A percentile compares a stretch with the other conserved stretches of the same genome.
phyloP scores from a whole-genome alignment of 768 basidiomycete species.

The Calocybe indica region DNA sequence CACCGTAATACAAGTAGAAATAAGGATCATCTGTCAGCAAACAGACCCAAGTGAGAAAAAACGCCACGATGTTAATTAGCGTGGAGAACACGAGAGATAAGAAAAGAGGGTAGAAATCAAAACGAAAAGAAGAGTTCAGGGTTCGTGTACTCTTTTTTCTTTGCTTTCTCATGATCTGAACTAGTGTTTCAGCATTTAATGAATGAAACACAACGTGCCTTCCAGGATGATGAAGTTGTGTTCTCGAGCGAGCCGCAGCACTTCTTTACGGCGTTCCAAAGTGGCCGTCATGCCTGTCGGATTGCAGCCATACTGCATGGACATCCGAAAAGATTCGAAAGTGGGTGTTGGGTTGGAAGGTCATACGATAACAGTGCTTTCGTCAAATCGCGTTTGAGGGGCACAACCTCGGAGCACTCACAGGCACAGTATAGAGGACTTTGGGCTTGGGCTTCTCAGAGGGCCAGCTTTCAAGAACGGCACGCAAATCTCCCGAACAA shows the following conservation, averaged over 20 bases:
- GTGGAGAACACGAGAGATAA: not conserved
- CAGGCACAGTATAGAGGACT: constrained; percentile 73
- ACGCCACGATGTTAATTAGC: not conserved
- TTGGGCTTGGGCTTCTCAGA: constrained; percentile 60
- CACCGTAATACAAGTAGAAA: constrained; percentile 68
- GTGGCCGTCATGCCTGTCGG: constrained; percentile 76
- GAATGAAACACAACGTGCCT: constrained; percentile 34
- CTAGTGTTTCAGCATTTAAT: not conserved
- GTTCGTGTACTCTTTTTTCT: not conserved
- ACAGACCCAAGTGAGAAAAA: not conserved
- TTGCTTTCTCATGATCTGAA: not conserved
- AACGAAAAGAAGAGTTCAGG: not conserved
- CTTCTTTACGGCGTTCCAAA: constrained; percentile 57
- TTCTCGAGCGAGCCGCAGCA: constrained; percentile 61
- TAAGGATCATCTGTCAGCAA: constrained; percentile 68
- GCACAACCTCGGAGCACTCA: constrained; percentile 23
- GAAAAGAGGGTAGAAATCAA: not conserved
- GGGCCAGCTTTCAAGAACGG: constrained; percentile 67
- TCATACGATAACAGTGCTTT: not conserved
- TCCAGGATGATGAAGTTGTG: constrained; percentile 79
- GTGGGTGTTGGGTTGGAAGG: no score
- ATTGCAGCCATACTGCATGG: constrained; percentile 70
- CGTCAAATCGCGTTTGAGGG: not conserved
- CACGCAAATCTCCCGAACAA: constrained; percentile 44
- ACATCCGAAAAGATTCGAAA: not conserved